Evolutionary conservation across 306 rosid species (phyloP).

Genomic region (Cucumis sativus): DNA sequence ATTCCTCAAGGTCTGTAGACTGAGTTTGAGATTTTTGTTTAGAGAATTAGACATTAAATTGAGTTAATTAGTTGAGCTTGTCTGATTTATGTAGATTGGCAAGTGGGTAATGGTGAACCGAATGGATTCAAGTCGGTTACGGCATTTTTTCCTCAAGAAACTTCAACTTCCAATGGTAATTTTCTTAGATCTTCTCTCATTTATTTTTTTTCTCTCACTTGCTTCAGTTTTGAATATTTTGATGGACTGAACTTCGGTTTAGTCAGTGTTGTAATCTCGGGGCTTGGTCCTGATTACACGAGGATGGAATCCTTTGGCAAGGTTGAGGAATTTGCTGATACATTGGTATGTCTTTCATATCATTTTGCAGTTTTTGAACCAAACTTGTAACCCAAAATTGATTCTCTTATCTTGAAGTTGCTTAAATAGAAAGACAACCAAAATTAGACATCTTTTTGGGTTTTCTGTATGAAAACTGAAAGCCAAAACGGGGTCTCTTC

Average conservation of each 20-base stretch:
- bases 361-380: not conserved
- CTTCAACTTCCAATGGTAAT: constrained; percentile 52
- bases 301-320: constrained; percentile 91
- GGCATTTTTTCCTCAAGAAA: constrained; percentile 67
- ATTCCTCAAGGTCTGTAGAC: constrained; percentile 56
- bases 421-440: not conserved
- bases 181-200: not conserved
- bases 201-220: too few species aligned
- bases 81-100: constrained; percentile 42
- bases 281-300: constrained; percentile 84
- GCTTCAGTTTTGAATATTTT: not conserved
- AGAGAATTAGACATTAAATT: not conserved
- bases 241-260: not conserved
- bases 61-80: not conserved
- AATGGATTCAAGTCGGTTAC: constrained; percentile 71
- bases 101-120: constrained; percentile 67
- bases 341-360: constrained; percentile 36
- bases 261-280: constrained; percentile 78
- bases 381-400: not conserved
- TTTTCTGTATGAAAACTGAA: not conserved
- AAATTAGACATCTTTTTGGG: not conserved
- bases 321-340: constrained; percentile 90
- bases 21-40: not conserved
- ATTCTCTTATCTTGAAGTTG: not conserved
- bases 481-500: not conserved